Evolutionary conservation across 2,329 filamentous ascomycete genomes (phyloP).

Genomic region (Pyrenochaeta sp.): DNA sequence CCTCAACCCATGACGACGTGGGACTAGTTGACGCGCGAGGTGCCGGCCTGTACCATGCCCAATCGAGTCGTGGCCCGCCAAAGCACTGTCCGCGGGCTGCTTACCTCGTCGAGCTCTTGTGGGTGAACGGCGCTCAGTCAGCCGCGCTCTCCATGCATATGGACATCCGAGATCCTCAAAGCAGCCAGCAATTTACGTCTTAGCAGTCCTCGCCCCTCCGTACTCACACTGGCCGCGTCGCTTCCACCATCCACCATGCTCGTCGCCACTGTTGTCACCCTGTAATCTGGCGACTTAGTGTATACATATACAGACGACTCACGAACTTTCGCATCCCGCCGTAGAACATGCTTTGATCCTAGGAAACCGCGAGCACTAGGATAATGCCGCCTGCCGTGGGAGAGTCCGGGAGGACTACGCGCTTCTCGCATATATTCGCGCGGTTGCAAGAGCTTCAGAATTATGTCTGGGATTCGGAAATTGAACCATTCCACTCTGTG

Average conservation of each 20-base stretch:
- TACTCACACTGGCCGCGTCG: not conserved
- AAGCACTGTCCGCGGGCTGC: constrained; percentile 1
- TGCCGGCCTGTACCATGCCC: constrained; percentile 12
- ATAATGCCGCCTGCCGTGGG: constrained; percentile 27
- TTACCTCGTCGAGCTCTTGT: constrained; percentile 11
- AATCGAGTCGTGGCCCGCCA: constrained; percentile 3
- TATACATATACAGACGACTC: not conserved
- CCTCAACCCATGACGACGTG: constrained; percentile 10
- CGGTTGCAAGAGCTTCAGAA: constrained; percentile 50
- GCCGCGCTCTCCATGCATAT: constrained; percentile 12
- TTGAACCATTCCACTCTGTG: constrained; percentile 58
- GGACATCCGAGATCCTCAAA: constrained; percentile 3
- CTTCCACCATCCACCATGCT: not conserved
- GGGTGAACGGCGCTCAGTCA: constrained; percentile 21
- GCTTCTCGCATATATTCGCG: constrained; percentile 44
- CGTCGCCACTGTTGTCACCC: not conserved
- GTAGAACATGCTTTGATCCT: constrained; percentile 13
- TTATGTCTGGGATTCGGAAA: constrained; percentile 52
- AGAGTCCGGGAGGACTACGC: constrained; percentile 26
- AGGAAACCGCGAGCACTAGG: constrained; percentile 5
- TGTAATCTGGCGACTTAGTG: not conserved
- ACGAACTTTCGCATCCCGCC: not conserved
- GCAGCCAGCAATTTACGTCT: not conserved
- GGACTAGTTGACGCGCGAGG: constrained; percentile 8
- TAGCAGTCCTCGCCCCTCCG: not conserved